Evolutionary conservation across 371 early-diverging fungal species (phyloP).

Genomic region (Coemansia sp.): DNA sequence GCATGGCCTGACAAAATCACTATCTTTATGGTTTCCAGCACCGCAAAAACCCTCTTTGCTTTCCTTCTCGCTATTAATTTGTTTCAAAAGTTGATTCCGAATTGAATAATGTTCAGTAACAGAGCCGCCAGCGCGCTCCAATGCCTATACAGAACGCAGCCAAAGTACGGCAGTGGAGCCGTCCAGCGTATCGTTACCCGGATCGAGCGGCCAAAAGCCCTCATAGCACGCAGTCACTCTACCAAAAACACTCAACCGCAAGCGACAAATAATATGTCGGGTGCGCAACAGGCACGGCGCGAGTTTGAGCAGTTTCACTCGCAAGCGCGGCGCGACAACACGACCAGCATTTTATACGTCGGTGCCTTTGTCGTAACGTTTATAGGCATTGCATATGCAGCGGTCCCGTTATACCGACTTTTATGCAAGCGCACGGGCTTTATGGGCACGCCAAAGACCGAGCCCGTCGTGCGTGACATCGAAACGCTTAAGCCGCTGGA

Average conservation of each 20-base stretch:
- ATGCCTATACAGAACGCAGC: background rate
- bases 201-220: background rate
- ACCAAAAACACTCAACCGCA: background rate
- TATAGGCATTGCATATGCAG: constrained; percentile 89
- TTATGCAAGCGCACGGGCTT: constrained; percentile 91
- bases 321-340: constrained; percentile 47
- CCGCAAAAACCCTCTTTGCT: background rate
- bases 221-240: background rate
- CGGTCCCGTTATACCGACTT: constrained; percentile 93
- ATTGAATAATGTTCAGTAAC: background rate
- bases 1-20: too few species aligned
- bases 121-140: background rate
- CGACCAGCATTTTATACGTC: constrained; percentile 67
- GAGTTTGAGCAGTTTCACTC: constrained; percentile 31
- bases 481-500: constrained; percentile 58
- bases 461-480: constrained; percentile 63
- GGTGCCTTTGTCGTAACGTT: constrained; percentile 78
- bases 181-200: background rate
- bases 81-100: too few species aligned
- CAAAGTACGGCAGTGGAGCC: background rate
- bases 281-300: too few species aligned
- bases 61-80: background rate
- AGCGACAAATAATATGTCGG: too few species aligned
- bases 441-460: constrained; percentile 79
- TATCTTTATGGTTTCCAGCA: too few species aligned